Evolutionary conservation across 1,284 basidiomycete genomes (phyloP).

Genomic region (Stereum hirsutum): DNA sequence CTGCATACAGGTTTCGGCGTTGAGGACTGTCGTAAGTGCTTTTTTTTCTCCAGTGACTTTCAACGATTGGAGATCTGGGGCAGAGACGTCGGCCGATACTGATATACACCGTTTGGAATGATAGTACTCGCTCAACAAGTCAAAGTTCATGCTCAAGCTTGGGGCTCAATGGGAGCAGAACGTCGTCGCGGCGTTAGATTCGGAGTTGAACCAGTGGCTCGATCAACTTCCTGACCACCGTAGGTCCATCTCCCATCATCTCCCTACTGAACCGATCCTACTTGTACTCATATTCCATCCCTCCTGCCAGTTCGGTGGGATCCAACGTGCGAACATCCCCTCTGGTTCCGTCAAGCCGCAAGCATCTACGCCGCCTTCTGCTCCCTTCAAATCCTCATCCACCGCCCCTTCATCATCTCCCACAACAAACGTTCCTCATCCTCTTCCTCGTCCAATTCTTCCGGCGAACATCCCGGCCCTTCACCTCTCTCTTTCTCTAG

Average conservation of each 20-base stretch:
- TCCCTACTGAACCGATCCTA: neutral
- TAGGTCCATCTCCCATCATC: conserved; percentile 11
- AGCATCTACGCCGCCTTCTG: conserved; percentile 45
- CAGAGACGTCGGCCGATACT: neutral
- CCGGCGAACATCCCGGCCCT: too few species aligned
- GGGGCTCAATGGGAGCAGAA: conserved; percentile 30
- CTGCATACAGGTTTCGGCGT: conserved; percentile 44
- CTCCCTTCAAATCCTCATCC: conserved; percentile 44
- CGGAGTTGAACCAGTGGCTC: conserved; percentile 39
- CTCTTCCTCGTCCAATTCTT: conserved; percentile 41
- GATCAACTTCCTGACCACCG: conserved; percentile 34
- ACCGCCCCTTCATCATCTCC: conserved; percentile 52
- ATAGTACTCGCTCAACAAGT: conserved; percentile 40
- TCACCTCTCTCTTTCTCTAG: too few species aligned
- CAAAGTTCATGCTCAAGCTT: conserved; percentile 24
- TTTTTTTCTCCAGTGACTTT: neutral
- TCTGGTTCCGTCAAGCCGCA: conserved; percentile 45
- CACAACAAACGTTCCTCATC: conserved; percentile 29
- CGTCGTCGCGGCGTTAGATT: conserved; percentile 37
- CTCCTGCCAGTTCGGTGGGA: conserved; percentile 48
- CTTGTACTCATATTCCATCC: neutral
- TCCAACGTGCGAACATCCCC: conserved; percentile 29
- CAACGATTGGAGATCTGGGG: too few species aligned
- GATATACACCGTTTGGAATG: neutral
- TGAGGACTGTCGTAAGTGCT: conserved; percentile 41